A percentile compares a stretch with the other conserved stretches of the same genome.
Conservation (phyloP, 2,329 filamentous ascomycete genomes). For the Sporothrix pallida region DNA sequence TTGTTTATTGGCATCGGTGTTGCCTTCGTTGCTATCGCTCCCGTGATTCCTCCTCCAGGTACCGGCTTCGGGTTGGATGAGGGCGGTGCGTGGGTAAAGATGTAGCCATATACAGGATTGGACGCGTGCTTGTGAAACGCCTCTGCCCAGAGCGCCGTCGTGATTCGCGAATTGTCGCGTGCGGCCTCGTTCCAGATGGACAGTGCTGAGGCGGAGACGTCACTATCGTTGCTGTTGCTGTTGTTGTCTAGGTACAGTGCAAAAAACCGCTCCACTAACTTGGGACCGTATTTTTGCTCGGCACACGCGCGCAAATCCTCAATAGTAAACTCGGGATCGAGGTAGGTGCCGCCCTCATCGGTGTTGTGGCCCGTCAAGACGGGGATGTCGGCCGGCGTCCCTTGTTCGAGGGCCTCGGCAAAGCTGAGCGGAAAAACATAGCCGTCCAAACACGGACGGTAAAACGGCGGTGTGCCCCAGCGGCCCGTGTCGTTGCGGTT, state of each 20-base stretch:
- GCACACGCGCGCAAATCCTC: background rate
- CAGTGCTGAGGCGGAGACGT: too few species aligned
- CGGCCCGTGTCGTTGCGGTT: background rate
- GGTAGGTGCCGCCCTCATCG: constrained; percentile 10
- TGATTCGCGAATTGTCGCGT: background rate
- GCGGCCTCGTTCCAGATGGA: constrained; percentile 1
- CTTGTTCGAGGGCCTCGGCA: background rate
- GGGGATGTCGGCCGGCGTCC: background rate
- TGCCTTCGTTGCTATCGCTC: background rate
- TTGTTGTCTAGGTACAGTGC: background rate
- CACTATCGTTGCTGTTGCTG: background rate
- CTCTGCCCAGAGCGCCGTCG: background rate
- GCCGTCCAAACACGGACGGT: background rate
- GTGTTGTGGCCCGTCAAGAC: constrained; percentile 5
- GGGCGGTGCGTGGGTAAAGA: background rate
- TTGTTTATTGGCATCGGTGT: background rate
- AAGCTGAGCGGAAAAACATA: background rate
- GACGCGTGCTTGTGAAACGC: background rate
- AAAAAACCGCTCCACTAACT: background rate
- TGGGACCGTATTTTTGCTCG: background rate
- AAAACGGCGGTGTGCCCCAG: background rate
- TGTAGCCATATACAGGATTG: background rate
- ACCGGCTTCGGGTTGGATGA: background rate
- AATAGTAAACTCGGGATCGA: background rate
- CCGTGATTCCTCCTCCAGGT: background rate